phyloP scores from a whole-genome alignment of 768 basidiomycete species.

The Xerocomus spinulosus region DNA sequence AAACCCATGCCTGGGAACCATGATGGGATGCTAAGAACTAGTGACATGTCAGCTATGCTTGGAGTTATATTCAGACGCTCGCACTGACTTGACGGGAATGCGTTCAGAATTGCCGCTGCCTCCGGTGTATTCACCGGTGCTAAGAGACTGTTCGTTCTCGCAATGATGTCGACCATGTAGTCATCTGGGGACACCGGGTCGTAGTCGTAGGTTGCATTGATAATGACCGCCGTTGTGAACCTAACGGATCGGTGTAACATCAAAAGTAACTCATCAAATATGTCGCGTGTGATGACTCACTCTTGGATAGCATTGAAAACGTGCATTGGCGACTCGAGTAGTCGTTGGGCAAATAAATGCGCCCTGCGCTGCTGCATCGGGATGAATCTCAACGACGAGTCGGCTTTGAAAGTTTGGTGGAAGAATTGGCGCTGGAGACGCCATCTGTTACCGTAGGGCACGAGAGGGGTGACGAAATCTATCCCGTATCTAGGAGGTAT shows the following conservation, averaged over 20 bases:
- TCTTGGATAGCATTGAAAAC: constrained; percentile 9
- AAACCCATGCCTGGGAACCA: constrained; percentile 19
- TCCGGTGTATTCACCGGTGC: constrained; percentile 5
- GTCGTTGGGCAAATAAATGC: constrained; percentile 1
- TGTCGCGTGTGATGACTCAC: constrained; percentile 14
- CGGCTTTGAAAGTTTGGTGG: constrained; percentile 14
- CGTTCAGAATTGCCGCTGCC: neutral
- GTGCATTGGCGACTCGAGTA: constrained; percentile 8
- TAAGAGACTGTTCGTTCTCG: constrained; percentile 5
- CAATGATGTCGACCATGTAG: constrained; percentile 8
- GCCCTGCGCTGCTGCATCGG: constrained; percentile 13
- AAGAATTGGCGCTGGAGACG: constrained; percentile 17
- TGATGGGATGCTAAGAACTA: constrained; percentile 16
- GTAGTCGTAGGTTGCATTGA: constrained; percentile 16
- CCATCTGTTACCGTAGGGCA: constrained; percentile 20
- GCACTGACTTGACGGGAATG: constrained; percentile 14
- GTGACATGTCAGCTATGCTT: neutral
- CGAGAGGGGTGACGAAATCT: constrained; percentile 11
- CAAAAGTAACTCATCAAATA: constrained; percentile 1
- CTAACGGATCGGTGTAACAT: constrained; percentile 1
- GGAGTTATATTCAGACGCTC: neutral
- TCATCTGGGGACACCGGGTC: constrained; percentile 14
- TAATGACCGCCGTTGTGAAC: constrained; percentile 25
- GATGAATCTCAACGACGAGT: constrained; percentile 10
- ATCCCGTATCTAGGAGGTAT: constrained; percentile 9